A percentile compares a stretch with the other conserved stretches of the same genome.
These are phyloP conservation scores for Akebia trifoliata DNA, from an alignment of 164 flowering plant genomes.

Conservation along the genomic window DNA sequence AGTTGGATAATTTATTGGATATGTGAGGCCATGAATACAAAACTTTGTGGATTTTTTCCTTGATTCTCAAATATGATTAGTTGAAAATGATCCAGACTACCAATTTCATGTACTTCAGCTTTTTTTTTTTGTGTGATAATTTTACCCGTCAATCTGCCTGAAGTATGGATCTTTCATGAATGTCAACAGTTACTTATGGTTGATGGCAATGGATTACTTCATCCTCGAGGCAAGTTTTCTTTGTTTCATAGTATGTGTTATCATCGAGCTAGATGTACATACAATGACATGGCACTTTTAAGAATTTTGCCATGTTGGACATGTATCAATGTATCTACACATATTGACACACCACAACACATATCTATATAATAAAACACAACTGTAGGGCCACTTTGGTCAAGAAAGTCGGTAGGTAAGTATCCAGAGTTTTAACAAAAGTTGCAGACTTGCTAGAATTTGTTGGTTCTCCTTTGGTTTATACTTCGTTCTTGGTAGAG, in stretches of 20 bases:
- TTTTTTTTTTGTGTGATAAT: background rate
- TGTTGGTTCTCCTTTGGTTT: too few species aligned
- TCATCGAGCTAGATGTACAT: background rate
- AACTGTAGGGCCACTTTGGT: too few species aligned
- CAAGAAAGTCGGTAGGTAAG: too few species aligned
- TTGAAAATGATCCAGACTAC: background rate
- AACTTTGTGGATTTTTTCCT: background rate
- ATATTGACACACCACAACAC: too few species aligned
- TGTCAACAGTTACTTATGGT: slow-evolving; percentile 65
- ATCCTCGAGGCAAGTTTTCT: slow-evolving; percentile 75
- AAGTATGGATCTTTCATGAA: slow-evolving; percentile 8
- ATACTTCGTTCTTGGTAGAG: too few species aligned
- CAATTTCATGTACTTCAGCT: background rate
- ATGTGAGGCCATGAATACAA: background rate
- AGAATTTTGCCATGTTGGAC: too few species aligned
- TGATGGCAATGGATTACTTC: slow-evolving; percentile 94
- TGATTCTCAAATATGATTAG: background rate
- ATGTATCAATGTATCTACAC: too few species aligned
- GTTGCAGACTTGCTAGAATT: too few species aligned
- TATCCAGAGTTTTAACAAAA: too few species aligned
- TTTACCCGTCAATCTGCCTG: background rate
- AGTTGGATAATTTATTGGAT: background rate
- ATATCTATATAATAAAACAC: too few species aligned
- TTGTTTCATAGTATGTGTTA: background rate
- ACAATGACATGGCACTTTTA: too few species aligned